Evolutionary conservation across 2,329 filamentous ascomycete species (phyloP).

Genomic region (Sordariomycetes sp.): DNA sequence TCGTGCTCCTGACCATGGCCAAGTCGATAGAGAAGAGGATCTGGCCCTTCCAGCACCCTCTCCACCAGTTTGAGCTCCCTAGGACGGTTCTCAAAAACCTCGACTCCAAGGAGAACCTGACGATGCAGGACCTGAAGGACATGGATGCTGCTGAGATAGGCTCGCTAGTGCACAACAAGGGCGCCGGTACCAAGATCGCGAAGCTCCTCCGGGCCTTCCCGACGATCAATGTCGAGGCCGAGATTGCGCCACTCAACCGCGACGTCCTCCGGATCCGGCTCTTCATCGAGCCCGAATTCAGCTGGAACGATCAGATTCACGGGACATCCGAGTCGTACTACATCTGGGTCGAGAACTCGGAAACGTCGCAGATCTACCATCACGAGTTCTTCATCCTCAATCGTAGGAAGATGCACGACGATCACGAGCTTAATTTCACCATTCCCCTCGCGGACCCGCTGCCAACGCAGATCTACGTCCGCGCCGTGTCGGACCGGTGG

Average conservation of each 20-base stretch:
- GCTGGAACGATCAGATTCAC: constrained; percentile 88
- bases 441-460: constrained; percentile 89
- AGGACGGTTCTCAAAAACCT: constrained; percentile 72
- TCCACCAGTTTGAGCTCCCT: constrained; percentile 88
- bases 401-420: constrained; percentile 78
- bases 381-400: constrained; percentile 94
- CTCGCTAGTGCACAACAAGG: constrained; percentile 76
- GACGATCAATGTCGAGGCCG: constrained; percentile 77
- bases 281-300: constrained; percentile 76
- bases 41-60: constrained; percentile 89
- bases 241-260: constrained; percentile 89
- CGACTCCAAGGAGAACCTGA: constrained; percentile 63
- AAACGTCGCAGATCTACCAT: constrained; percentile 94
- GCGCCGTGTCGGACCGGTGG: constrained; percentile 91
- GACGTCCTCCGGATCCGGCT: constrained; percentile 89
- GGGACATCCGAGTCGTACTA: constrained; percentile 94
- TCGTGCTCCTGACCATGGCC: constrained; percentile 79
- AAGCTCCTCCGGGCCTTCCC: constrained; percentile 84
- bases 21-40: constrained; percentile 95
- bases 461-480: constrained; percentile 90
- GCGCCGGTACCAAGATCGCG: constrained; percentile 70
- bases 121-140: constrained; percentile 74
- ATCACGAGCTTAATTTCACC: constrained; percentile 96
- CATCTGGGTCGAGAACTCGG: constrained; percentile 98
- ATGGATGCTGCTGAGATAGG: constrained; percentile 92